Conservation (phyloP, 139 green algal species). For the Yamagishiella unicocca region DNA sequence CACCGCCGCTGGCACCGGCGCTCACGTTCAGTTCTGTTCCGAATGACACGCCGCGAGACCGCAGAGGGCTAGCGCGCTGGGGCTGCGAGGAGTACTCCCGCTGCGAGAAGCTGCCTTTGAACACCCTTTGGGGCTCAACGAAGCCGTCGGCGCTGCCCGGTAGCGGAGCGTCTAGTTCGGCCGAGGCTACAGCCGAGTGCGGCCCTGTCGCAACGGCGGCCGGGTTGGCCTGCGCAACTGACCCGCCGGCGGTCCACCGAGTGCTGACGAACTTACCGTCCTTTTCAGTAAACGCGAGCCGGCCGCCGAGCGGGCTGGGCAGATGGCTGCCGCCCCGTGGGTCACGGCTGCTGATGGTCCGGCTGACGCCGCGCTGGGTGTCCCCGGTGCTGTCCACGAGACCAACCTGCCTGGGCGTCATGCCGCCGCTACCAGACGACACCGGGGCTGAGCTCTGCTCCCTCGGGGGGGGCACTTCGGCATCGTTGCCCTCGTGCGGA, state of each 20-base stretch:
- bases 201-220: too few relatives aligned
- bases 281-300: too few relatives aligned
- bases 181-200: too few relatives aligned
- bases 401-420: background rate
- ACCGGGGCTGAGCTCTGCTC: background rate
- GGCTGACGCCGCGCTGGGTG: background rate
- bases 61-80: background rate
- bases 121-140: background rate
- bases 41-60: background rate
- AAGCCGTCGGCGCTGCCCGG: background rate
- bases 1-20: too few relatives aligned
- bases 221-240: too few relatives aligned
- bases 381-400: background rate
- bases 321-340: background rate
- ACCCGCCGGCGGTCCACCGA: too few relatives aligned
- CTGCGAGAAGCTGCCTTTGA: too few relatives aligned
- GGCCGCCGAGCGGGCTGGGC: background rate
- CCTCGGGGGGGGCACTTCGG: background rate
- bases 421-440: background rate
- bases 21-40: background rate
- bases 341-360: background rate
- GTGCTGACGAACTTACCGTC: too few relatives aligned
- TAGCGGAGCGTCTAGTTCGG: background rate
- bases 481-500: background rate
- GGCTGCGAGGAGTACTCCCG: too few relatives aligned